Evolutionary conservation across 2,329 filamentous ascomycete genomes (phyloP).

Genomic region (Phaeosphaeria sp.): DNA sequence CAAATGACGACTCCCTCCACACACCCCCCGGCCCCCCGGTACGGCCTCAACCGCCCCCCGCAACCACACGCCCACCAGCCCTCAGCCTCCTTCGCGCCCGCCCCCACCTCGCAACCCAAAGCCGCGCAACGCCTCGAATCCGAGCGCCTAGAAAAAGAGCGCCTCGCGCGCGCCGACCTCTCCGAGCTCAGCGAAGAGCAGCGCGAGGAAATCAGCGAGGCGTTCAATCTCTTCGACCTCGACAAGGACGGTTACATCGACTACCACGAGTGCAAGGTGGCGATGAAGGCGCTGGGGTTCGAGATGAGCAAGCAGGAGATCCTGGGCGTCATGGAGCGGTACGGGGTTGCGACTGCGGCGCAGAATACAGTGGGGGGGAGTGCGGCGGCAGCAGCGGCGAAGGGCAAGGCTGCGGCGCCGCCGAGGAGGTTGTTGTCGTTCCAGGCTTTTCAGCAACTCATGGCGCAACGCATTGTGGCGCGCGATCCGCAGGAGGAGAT

Average conservation of each 20-base stretch:
- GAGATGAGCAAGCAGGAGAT: constrained; percentile 87
- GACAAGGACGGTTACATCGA: constrained; percentile 94
- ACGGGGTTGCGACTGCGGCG: constrained; percentile 58
- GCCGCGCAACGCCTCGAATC: constrained; percentile 50
- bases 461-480: constrained; percentile 79
- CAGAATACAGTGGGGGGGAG: neutral
- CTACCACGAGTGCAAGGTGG: constrained; percentile 98
- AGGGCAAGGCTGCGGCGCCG: neutral
- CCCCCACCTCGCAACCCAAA: constrained; percentile 51
- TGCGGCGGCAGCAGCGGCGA: neutral
- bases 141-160: constrained; percentile 50
- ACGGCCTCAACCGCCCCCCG: constrained; percentile 55
- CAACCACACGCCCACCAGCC: constrained; percentile 15
- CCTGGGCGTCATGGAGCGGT: constrained; percentile 77
- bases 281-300: constrained; percentile 93
- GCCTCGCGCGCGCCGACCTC: constrained; percentile 51
- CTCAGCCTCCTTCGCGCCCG: constrained; percentile 37
- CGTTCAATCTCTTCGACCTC: constrained; percentile 96
- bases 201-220: constrained; percentile 90
- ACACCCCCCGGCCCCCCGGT: constrained; percentile 60
- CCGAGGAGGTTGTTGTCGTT: constrained; percentile 73
- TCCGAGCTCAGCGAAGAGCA: constrained; percentile 81
- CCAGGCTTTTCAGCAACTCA: constrained; percentile 73
- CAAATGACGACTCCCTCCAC: constrained; percentile 60
- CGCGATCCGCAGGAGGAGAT: constrained; percentile 93